Base-by-base conservation (phyloP, 2,329 filamentous ascomycete genomes). In the Claviceps pazoutovae region DNA sequence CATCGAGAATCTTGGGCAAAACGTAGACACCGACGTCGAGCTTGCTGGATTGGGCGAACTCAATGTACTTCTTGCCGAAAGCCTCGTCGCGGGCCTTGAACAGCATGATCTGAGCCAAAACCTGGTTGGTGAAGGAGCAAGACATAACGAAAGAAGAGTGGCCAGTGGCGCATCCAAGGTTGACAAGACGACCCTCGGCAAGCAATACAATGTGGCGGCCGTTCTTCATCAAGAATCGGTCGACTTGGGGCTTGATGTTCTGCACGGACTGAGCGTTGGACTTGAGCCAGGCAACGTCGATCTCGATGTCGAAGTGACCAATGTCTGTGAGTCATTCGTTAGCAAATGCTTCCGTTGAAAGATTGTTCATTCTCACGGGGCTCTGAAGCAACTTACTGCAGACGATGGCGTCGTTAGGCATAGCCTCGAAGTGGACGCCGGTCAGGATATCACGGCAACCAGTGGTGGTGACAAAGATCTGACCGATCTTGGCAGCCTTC, bases 41-140 rank as follows among this genome's bases (percentile, higher is more conserved):
- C 80, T 93, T 89, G 73, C 86, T 88, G 58, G 80, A 82, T 79
- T 90, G 88, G 75, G 86, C 88, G 71, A 95, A 98, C 76, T 96
- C 93, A 64, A 90, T 75, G 76, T 96, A 95, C 82, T 96, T 96
- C 75, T 87, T 76, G 73, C 84, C 82, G 71, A 95, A 98, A 53
- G 76, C 84, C 68, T 80, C 80, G 69, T 97, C 90, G 64, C 84
- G 79, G 65, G 83, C 84, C 86, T 97, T 97, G 86, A 74, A 98
- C 66, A 98, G 78, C 78, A 95, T 85, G 76, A 98, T 97, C 80
- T 98, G 93, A 61, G 93, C 93, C 71, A 98, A 88, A 65, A 97
- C 93, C 82, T 98, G 93, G 86, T 98, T 98, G 82, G 90, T 95
- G 86, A 98, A 98, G 59, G 91, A 97, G 86, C 93, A 98, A 64